These are phyloP conservation scores for Uncinocarpus reesii DNA, from an alignment of 2,329 filamentous ascomycete species.

Conservation along the genomic window DNA sequence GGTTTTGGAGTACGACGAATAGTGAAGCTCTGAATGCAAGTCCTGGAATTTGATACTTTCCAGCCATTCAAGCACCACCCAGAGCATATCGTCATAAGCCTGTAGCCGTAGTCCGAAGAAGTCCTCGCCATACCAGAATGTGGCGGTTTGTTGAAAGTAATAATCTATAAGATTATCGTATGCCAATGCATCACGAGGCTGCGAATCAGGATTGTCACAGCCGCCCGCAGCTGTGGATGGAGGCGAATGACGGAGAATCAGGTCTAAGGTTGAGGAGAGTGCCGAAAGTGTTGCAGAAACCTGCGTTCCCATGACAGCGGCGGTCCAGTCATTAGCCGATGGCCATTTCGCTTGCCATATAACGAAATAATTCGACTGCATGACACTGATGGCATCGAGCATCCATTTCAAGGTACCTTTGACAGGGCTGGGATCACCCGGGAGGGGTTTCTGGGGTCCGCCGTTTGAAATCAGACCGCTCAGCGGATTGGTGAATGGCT, in stretches of 20 bases:
- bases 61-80: constrained; percentile 88
- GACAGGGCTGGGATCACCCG: constrained; percentile 16
- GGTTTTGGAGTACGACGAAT: constrained; percentile 26
- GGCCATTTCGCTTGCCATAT: constrained; percentile 75
- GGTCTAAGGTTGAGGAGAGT: constrained; percentile 48
- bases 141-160: constrained; percentile 66
- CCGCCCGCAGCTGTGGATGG: constrained; percentile 20
- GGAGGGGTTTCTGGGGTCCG: constrained; percentile 18
- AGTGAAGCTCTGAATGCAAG: constrained; percentile 56
- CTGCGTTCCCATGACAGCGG: constrained; percentile 71
- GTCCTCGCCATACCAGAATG: constrained; percentile 82
- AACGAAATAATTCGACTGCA: constrained; percentile 71
- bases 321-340: constrained; percentile 83
- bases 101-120: constrained; percentile 61
- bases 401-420: constrained; percentile 33
- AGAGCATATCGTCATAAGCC: constrained; percentile 89
- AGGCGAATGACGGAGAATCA: constrained; percentile 28
- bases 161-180: constrained; percentile 71
- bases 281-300: constrained; percentile 62
- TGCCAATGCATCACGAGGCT: constrained; percentile 34
- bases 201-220: constrained; percentile 3
- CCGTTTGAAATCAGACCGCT: constrained; percentile 14
- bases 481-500: constrained; percentile 12
- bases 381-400: constrained; percentile 56
- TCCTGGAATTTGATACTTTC: constrained; percentile 68